Conservation (phyloP, 352 stramenopile genomes). For the Globisporangium echinulatum region DNA sequence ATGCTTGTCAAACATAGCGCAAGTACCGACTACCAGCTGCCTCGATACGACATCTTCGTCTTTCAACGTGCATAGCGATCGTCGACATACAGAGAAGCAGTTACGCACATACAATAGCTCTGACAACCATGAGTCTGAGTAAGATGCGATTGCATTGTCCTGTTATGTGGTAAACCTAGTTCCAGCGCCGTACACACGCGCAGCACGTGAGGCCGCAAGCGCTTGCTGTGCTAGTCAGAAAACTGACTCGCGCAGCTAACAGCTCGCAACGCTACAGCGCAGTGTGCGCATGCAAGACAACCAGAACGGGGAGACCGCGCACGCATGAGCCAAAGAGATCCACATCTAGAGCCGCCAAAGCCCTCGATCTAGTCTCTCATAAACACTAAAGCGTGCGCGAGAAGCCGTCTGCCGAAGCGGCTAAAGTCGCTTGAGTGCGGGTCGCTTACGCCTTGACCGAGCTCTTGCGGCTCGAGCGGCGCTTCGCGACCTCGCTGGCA, state of each 20-base stretch:
- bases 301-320: not conserved
- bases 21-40: too few species aligned
- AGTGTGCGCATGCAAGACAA: too few species aligned
- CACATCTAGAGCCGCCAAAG: not conserved
- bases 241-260: too few species aligned
- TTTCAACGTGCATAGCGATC: too few species aligned
- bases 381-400: not conserved
- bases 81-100: too few species aligned
- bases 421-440: not conserved
- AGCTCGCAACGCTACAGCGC: too few species aligned
- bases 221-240: too few species aligned
- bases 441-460: constrained; percentile 85
- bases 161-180: constrained; percentile 23
- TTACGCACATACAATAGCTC: too few species aligned
- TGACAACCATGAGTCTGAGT: not conserved
- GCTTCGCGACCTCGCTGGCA: constrained; percentile 97
- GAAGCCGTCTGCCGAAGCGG: constrained; percentile 1
- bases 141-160: constrained; percentile 20
- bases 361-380: too few species aligned
- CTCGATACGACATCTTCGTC: too few species aligned
- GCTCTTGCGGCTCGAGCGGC: constrained; percentile 95
- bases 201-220: too few species aligned
- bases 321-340: constrained; percentile 1
- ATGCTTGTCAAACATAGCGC: too few species aligned
- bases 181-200: not conserved